Percentiles rank a stretch among this genome's conserved stretches.
Evolutionary conservation across 2,329 filamentous ascomycete species (phyloP).

Genomic region (Fusarium falciforme): DNA sequence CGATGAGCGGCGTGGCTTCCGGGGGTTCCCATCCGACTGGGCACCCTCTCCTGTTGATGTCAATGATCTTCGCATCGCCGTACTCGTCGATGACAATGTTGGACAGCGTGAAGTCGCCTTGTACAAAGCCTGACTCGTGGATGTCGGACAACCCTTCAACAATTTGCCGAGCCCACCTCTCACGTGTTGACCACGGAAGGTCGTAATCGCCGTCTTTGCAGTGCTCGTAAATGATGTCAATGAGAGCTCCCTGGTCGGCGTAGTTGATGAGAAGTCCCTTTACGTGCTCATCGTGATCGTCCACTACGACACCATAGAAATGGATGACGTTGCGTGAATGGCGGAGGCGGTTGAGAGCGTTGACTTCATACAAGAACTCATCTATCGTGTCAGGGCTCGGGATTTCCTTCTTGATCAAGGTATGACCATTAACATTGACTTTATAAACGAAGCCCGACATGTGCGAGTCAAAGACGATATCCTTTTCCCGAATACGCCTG

Average conservation of each 20-base stretch:
- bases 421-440: constrained; percentile 74
- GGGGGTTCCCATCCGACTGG: constrained; percentile 98
- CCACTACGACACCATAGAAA: constrained; percentile 88
- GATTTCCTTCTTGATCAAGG: constrained; percentile 97
- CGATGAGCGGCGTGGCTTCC: constrained; percentile 86
- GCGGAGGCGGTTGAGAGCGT: constrained; percentile 84
- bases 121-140: constrained; percentile 95
- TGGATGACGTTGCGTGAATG: constrained; percentile 82
- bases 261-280: constrained; percentile 92
- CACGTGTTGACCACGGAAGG: constrained; percentile 76
- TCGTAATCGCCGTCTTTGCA: constrained; percentile 66
- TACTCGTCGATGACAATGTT: constrained; percentile 93
- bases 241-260: constrained; percentile 86
- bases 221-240: constrained; percentile 89
- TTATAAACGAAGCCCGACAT: constrained; percentile 98
- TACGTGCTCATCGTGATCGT: constrained; percentile 84
- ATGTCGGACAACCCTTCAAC: constrained; percentile 90
- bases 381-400: constrained; percentile 95
- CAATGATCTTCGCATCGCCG: constrained; percentile 94
- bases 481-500: constrained; percentile 74
- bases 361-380: constrained; percentile 97
- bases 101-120: constrained; percentile 96
- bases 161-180: constrained; percentile 92
- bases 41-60: constrained; percentile 97
- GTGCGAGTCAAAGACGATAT: constrained; percentile 88